Base-by-base conservation (phyloP, 805 yeast genomes). In the Kazachstania bromeliacearum region DNA sequence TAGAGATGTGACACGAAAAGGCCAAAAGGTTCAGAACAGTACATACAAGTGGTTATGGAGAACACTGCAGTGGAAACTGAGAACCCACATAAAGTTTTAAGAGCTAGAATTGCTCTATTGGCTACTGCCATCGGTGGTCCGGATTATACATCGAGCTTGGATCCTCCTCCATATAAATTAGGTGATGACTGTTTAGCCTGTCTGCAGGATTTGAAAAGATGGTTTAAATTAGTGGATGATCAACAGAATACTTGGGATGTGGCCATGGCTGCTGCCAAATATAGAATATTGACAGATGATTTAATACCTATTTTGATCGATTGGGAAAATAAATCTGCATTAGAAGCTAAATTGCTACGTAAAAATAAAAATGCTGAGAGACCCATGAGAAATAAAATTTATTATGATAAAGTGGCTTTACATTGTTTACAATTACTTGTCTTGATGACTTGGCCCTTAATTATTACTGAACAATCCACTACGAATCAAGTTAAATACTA, bases 71-170 rank as follows among this genome's bases (percentile, higher is more conserved):
- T 3, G 12, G 35, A 32, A n/a, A 19, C 33, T 8, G 44, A 41
- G n/a, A 31, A 35, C 4, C 43, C 61, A 1, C 32, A 39, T 20
- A 41, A 41, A 5, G 36, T 75, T 12, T 57, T 79, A 27, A 70
- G 71, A 43, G 84, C 92, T 0, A 85, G 85, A 57, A 79, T 89
- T 22, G 72, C 88, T 10, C 75, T 84, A 29, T 67, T 88, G 27
- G 85, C 87, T 3, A 75, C 95, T 3, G 95, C 97, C 0, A 67
- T 89, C 2, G 98, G 98, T 36, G 97, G 96, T 2, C 72, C 79
- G 1, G 96, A 88, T 58, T 73, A 79, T 33, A 60, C 79, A 1
- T 64, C 79, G 0, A 55, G 60, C 4, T 43, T 53, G 2, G 55
- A 59, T 2, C 68, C 70, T 3, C 67, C 70, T 0, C 75, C 76